Evolutionary conservation across 148 eudicot species (phyloP), one percentile per base, ranked within the genome.

Genomic region (Vaccinium vitisidaea): DNA sequence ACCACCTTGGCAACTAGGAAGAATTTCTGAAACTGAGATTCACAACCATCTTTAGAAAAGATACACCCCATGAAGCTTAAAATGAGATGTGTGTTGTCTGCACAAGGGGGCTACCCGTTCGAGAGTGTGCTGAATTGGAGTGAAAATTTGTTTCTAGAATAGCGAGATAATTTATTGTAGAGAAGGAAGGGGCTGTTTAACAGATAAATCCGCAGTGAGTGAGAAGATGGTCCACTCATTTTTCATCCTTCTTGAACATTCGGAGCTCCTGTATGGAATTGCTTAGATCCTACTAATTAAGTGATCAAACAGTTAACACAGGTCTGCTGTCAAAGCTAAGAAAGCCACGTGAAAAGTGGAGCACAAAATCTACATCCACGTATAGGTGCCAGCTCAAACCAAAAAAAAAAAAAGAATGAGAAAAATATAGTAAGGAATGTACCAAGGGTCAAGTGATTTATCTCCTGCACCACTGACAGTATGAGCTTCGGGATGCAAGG

Each of bases 371-470:
- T 49, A 25, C 36, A 46, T 11, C 30, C 54, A 46, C 21, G 50
- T 2, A 2, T 18, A 55, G 19, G 67, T n/a, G 10, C n/a, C 1
- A 6, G n/a, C n/a, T 5, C 50, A 16, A 6, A 30, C 36, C 18
- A 14, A 0, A 55, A 1, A 6, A 36, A 36, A 4, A 2, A 23
- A 82, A 65, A 67, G 16, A 8, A 8, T 11, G n/a, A 25, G 12
- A 27, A 81, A 67, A 8, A 49, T 25, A 39, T 6, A n/a, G 81
- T 43, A n/a, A 53, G 15, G 83, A 59, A 13, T 80, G 46, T 89
- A 96, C 99, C 95, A 80, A 43, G 84, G 82, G 76, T 89, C 89
- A 76, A 54, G 80, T 75, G 87, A 75, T 83, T 86, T 84, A 86
- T 89, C 93, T 85, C 86, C 90, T 81, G 53, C 80, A 32, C 83